Base-by-base conservation (phyloP, 306 rosid species). In the Senna tora region DNA sequence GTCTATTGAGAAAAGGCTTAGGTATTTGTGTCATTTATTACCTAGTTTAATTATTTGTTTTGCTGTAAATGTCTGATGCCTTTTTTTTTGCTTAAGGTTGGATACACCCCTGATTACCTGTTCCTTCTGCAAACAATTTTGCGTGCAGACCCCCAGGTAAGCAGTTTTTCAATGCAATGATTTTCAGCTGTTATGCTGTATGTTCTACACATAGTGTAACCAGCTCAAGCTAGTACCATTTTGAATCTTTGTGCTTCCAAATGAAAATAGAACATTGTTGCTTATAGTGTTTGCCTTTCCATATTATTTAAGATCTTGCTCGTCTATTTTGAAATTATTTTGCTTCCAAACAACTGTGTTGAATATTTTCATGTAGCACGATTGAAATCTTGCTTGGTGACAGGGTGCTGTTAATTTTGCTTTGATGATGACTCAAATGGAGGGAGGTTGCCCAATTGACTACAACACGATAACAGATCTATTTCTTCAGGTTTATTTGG, bases 391-490 rank as follows among this genome's bases (percentile, higher is more conserved):
- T 67, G 47, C 50, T 81, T 81, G 63, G 38, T 20, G 83, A 60
- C 80, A 93, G 98, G 97, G 98, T 71, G 98, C 98, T 63, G 97
- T 93, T 67, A 93, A 93, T 86, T 93, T 93, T 84, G 96, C 97
- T 59, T 80, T 93, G 71, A 93, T 93, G 98, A 93, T 93, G 98
- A 87, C 98, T 62, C 96, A 93, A 93, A 93, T 93, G 98, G 98
- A 93, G 65, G 97, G 97, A 72, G 98, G 98, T 58, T 93, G 98
- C 71, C 98, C 98, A 4, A 72, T 93, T 69, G 98, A 93, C 82
- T 93, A 93, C 83, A 93, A 90, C 78, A 93, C 97, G 56, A 93
- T 93, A 74, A 84, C 97, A 4, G 98, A 93, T 81, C 96, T 93
- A 69, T 93, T 93, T 81, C 98, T 93, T 82, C 96, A 93, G 98